phyloP scores from a whole-genome alignment of 805 yeast genomes.

The Jamesozyma spencerorum region DNA sequence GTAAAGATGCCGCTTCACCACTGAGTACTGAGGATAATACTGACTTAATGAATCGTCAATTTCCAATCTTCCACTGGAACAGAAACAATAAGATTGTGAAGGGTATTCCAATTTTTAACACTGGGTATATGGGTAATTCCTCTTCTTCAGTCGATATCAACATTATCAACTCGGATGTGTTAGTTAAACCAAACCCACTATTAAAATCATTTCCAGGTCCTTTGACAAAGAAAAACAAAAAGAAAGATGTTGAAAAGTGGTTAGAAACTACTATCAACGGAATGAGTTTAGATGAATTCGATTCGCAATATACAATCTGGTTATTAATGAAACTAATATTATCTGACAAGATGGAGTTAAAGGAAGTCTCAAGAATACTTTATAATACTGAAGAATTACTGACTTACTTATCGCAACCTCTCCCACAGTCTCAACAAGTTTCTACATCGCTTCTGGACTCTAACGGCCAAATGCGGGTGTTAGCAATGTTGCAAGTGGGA shows the following conservation, averaged over 20 bases:
- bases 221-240: slow-evolving; percentile 44
- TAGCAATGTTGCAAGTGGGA: slow-evolving; percentile 46
- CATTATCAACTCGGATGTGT: slow-evolving; percentile 28
- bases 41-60: slow-evolving; percentile 50
- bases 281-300: slow-evolving; percentile 14
- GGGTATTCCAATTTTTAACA: slow-evolving; percentile 32
- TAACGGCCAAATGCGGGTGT: slow-evolving; percentile 24
- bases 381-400: slow-evolving; percentile 26
- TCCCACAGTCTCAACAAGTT: slow-evolving; percentile 4
- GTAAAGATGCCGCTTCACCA: slow-evolving; percentile 1
- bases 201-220: slow-evolving; percentile 42
- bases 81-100: slow-evolving; percentile 37
- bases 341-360: slow-evolving; percentile 20
- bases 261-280: slow-evolving; percentile 32
- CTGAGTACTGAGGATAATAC: slow-evolving; percentile 37
- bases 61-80: slow-evolving; percentile 69
- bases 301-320: slow-evolving; percentile 18
- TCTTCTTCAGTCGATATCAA: slow-evolving; percentile 25
- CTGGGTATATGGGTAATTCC: slow-evolving; percentile 17
- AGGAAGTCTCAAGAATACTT: slow-evolving; percentile 29
- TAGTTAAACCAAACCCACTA: slow-evolving; percentile 27
- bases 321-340: slow-evolving; percentile 21
- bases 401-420: slow-evolving; percentile 19
- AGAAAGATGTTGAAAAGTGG: slow-evolving; percentile 66
- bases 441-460: slow-evolving; percentile 36